A percentile compares a stretch with the other conserved stretches of the same genome.
These are phyloP conservation scores for Trichophyton benhamiae DNA, from an alignment of 2,329 filamentous ascomycete species.

Conservation along the genomic window DNA sequence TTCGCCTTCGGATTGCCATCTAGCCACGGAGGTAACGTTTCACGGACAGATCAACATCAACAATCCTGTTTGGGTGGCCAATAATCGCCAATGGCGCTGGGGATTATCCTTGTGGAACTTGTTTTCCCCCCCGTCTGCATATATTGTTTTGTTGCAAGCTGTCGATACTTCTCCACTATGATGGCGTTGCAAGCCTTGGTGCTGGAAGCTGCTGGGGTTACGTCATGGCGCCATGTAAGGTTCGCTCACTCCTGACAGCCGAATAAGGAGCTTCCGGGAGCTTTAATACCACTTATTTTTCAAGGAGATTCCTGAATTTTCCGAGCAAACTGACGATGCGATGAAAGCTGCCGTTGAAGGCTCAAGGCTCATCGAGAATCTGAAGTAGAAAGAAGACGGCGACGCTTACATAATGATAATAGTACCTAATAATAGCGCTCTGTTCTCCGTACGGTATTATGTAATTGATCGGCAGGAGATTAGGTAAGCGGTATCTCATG, in stretches of 20 bases:
- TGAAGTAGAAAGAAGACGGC: background rate
- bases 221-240: background rate
- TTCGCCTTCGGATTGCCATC: conserved; percentile 1
- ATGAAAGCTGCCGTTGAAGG: background rate
- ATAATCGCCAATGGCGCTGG: background rate
- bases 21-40: conserved; percentile 4
- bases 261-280: background rate
- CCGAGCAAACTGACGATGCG: background rate
- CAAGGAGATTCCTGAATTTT: background rate
- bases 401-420: background rate
- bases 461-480: too few relatives aligned
- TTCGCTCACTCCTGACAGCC: background rate
- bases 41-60: background rate
- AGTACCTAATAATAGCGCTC: too few relatives aligned
- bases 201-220: background rate
- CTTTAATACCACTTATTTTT: background rate
- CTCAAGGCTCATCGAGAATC: background rate
- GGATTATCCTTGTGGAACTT: background rate
- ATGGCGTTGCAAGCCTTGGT: background rate
- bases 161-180: conserved; percentile 2
- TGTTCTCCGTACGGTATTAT: too few relatives aligned
- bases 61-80: conserved; percentile 3
- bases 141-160: background rate
- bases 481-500: too few relatives aligned
- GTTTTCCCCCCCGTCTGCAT: background rate